phyloP scores from a whole-genome alignment of 2,329 filamentous ascomycete species.

The Aureobasidium sp. region DNA sequence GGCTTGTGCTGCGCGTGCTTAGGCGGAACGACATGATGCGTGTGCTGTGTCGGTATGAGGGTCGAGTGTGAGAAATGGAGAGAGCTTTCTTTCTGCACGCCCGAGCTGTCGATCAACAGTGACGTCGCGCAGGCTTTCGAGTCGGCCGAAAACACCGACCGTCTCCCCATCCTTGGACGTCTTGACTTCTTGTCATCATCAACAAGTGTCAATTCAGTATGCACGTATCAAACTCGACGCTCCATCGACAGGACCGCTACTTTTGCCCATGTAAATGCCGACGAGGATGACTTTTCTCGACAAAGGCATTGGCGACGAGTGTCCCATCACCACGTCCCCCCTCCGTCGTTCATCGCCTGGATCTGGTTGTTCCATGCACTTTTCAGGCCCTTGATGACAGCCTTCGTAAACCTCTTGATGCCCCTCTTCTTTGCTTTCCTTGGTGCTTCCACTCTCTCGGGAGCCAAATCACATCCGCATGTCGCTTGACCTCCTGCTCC shows the following conservation, averaged over 20 bases:
- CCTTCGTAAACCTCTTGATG: not conserved
- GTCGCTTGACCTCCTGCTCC: not conserved
- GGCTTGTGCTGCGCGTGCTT: conserved; percentile 7
- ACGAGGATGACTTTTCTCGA: no score
- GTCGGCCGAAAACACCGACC: not conserved
- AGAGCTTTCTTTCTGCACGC: not conserved
- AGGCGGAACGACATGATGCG: conserved; percentile 8
- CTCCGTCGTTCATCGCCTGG: not conserved
- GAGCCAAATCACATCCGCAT: not conserved
- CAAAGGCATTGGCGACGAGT: no score
- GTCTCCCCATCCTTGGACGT: not conserved
- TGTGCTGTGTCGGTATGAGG: not conserved
- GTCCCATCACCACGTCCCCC: no score
- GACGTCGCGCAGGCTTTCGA: not conserved
- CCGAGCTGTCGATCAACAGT: not conserved
- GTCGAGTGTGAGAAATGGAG: not conserved
- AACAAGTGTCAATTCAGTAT: not conserved
- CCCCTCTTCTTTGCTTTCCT: not conserved
- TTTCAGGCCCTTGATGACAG: not conserved
- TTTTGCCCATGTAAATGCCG: not conserved
- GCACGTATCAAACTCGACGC: not conserved
- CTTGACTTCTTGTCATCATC: not conserved
- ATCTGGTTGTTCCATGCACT: not conserved
- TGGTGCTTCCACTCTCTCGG: not conserved
- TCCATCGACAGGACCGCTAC: not conserved